These are phyloP conservation scores for Termitomyces sp. DNA, from an alignment of 768 basidiomycete species.

Conservation along the genomic window DNA sequence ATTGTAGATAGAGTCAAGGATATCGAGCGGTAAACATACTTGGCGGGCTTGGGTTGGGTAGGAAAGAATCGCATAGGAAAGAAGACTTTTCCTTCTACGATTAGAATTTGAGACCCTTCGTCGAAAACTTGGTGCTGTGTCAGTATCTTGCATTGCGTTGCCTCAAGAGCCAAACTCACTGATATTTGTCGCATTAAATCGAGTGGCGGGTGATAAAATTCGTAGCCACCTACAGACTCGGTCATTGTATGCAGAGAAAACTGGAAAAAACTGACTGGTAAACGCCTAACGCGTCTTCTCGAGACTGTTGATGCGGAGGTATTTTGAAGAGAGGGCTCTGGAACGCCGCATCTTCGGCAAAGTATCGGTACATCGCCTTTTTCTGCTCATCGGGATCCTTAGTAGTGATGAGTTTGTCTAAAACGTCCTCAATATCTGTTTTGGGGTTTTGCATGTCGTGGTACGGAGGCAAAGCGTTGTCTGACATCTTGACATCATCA, in stretches of 20 bases:
- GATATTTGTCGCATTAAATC: slow-evolving; percentile 34
- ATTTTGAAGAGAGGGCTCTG: slow-evolving; percentile 55
- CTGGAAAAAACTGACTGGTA: slow-evolving; percentile 40
- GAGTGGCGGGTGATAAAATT: slow-evolving; percentile 47
- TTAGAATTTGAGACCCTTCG: slow-evolving; percentile 27
- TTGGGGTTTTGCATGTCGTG: slow-evolving; percentile 50
- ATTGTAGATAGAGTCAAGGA: not conserved
- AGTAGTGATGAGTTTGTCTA: slow-evolving; percentile 40
- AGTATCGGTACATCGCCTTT: slow-evolving; percentile 41
- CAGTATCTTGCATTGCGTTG: not conserved
- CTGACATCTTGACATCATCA: not conserved
- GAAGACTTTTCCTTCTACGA: slow-evolving; percentile 48
- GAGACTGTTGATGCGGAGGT: slow-evolving; percentile 38
- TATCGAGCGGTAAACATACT: slow-evolving; percentile 25
- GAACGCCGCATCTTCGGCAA: slow-evolving; percentile 49
- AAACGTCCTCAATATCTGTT: slow-evolving; percentile 40
- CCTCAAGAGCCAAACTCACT: slow-evolving; percentile 27
- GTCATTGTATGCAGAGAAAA: not conserved
- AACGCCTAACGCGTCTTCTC: slow-evolving; percentile 48
- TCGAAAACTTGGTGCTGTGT: slow-evolving; percentile 39
- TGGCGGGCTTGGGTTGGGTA: slow-evolving; percentile 35
- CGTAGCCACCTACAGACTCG: slow-evolving; percentile 51
- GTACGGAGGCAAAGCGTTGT: not conserved
- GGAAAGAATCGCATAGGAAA: slow-evolving; percentile 49
- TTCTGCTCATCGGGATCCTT: slow-evolving; percentile 45